Evolutionary conservation across 495 filamentous ascomycete species (phyloP), one percentile per base, ranked within the genome.

Genomic region (Elaphomyces granulatus): DNA sequence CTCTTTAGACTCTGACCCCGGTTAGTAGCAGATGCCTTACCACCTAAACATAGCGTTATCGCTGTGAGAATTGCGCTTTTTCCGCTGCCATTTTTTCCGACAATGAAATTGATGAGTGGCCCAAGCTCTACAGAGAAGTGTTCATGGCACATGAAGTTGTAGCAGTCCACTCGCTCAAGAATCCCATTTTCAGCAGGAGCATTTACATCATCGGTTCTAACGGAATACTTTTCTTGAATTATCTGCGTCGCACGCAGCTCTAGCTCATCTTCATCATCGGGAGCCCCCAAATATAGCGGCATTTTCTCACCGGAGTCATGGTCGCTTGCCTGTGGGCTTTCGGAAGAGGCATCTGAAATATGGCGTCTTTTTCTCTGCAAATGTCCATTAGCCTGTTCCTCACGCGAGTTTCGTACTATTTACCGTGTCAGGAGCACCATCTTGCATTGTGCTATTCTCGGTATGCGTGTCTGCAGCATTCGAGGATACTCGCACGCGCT

Each of bases 11-110:
- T 90, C 42, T 80, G 80, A n/a, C 88, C 90, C 36, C 90, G 78
- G 51, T 94, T 95, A n/a, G 90, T 96, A 3, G 83, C 73, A 33
- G 80, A 81, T n/a, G 88, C 85, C 55, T 94, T 95, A 2, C 84
- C 90, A 26, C 90, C 92, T 6, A 99, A 68, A 50, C 92, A 96
- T 20, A 99, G 67, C 0, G 87, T 95, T 40, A 99, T 75, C 4
- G 84, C 90, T 2, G 90, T 95, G n/a, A 99, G 62, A 15, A 96
- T 78, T 16, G 90, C 90, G 54, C 88, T 95, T 63, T 99, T 99
- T n/a, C 90, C 90, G 51, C 90, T 96, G 31, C 90, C 90, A 56
- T 99, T 99, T 52, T 93, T 84, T 2, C 90, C 90, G 40, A 94
- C 84, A 37, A 99, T 86, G 59, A 96, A 99, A 56, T 96, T 99